Conservation (phyloP, 2,329 filamentous ascomycete species). For the Myriosclerotinia scirpicola region DNA sequence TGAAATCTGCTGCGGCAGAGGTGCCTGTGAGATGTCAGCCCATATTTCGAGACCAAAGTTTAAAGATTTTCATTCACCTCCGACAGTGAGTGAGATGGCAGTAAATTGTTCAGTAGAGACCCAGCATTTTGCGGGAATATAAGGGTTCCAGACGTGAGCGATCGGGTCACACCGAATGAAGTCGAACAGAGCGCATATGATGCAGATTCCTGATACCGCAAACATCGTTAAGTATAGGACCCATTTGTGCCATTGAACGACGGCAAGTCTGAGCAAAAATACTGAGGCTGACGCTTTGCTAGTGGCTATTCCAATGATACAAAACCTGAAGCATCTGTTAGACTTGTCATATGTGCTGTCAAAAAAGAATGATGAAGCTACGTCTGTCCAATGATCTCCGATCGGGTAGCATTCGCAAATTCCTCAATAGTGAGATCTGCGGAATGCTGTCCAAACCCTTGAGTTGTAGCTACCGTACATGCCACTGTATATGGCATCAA, state of each 20-base stretch:
- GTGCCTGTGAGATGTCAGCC: background rate
- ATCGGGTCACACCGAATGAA: constrained; percentile 28
- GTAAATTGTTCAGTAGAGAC: constrained; percentile 23
- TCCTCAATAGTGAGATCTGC: constrained; percentile 14
- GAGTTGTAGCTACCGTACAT: constrained; percentile 18
- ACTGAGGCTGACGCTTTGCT: constrained; percentile 28
- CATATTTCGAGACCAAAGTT: background rate
- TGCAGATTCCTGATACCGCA: constrained; percentile 9
- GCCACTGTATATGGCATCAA: constrained; percentile 24
- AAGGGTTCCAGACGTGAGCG: constrained; percentile 27
- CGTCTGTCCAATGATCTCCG: constrained; percentile 30
- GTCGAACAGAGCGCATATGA: constrained; percentile 26
- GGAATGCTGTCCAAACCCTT: constrained; percentile 27
- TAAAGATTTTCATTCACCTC: background rate
- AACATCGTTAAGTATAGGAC: constrained; percentile 24
- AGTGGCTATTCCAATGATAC: constrained; percentile 25
- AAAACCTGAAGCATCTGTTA: constrained; percentile 21
- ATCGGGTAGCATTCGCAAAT: constrained; percentile 20
- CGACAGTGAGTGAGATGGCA: constrained; percentile 4
- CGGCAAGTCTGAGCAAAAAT: constrained; percentile 27
- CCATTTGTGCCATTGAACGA: constrained; percentile 26
- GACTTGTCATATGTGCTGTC: background rate
- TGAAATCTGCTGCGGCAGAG: constrained; percentile 37
- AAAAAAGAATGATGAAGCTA: background rate
- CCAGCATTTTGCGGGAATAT: constrained; percentile 24